Conservation (phyloP, 345 rosid genomes). For the Eucalyptus cloeziana region DNA sequence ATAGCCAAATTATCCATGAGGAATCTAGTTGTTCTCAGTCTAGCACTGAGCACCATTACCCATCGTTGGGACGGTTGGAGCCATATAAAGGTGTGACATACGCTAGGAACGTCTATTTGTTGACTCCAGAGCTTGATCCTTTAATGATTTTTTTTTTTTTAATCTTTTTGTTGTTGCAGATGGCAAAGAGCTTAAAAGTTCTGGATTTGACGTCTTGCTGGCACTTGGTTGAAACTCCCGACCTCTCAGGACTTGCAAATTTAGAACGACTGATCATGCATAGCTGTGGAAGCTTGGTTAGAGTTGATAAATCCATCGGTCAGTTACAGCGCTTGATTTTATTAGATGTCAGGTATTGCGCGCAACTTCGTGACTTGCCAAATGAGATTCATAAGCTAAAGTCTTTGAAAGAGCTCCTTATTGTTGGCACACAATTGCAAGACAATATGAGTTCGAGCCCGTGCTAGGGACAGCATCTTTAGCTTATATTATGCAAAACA, state of each 20-base stretch:
- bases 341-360: background rate
- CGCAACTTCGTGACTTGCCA: background rate
- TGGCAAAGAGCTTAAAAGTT: background rate
- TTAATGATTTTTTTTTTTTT: background rate
- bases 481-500: background rate
- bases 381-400: background rate
- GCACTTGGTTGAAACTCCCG: background rate
- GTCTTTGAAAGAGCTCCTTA: background rate
- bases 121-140: background rate
- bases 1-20: background rate
- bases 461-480: background rate
- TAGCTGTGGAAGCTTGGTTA: background rate
- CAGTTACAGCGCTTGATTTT: background rate
- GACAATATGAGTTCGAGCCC: background rate
- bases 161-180: background rate
- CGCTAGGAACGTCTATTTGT: fast-evolving
- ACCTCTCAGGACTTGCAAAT: background rate
- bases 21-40: background rate
- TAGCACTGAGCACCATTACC: background rate
- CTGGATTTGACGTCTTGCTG: background rate
- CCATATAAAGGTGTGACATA: background rate
- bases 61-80: background rate
- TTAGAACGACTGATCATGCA: background rate
- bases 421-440: background rate
- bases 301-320: background rate